These are phyloP conservation scores for Gyromitra esculenta DNA, from an alignment of 2,329 filamentous ascomycete genomes.

Conservation along the genomic window DNA sequence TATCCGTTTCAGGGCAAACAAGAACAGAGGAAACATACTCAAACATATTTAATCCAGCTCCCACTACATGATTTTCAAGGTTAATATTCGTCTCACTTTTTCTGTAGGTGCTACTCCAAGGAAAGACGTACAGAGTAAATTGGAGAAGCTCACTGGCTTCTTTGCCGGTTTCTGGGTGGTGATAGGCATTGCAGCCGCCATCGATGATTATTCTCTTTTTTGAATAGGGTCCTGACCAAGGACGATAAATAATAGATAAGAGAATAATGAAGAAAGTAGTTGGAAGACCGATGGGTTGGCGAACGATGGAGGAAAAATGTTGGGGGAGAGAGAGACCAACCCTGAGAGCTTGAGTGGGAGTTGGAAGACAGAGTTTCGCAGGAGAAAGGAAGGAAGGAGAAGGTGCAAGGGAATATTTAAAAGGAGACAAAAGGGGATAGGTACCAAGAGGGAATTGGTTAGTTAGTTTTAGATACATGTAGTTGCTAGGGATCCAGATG, in stretches of 20 bases:
- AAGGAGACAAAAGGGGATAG: constrained; percentile 22
- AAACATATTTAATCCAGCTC: constrained; percentile 94
- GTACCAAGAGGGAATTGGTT: constrained; percentile 33
- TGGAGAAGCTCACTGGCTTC: constrained; percentile 99
- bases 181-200: constrained; percentile 65
- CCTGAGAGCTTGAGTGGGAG: constrained; percentile 52
- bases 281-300: constrained; percentile 53
- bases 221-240: constrained; percentile 92
- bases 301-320: constrained; percentile 57
- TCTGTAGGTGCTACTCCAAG: background rate
- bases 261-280: constrained; percentile 54
- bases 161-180: constrained; percentile 74
- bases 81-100: constrained; percentile 6
- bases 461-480: constrained; percentile 36
- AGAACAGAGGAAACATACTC: constrained; percentile 67
- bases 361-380: background rate
- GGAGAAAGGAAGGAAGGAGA: background rate
- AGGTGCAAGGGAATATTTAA: constrained; percentile 7
- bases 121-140: constrained; percentile 75
- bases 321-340: constrained; percentile 58
- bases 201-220: constrained; percentile 59
- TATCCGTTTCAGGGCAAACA: background rate
- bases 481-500: constrained; percentile 25
- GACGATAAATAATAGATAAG: constrained; percentile 62
- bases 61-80: constrained; percentile 65